These are phyloP conservation scores for Quercus bicolor DNA, from an alignment of 306 rosid genomes.

Conservation along the genomic window DNA sequence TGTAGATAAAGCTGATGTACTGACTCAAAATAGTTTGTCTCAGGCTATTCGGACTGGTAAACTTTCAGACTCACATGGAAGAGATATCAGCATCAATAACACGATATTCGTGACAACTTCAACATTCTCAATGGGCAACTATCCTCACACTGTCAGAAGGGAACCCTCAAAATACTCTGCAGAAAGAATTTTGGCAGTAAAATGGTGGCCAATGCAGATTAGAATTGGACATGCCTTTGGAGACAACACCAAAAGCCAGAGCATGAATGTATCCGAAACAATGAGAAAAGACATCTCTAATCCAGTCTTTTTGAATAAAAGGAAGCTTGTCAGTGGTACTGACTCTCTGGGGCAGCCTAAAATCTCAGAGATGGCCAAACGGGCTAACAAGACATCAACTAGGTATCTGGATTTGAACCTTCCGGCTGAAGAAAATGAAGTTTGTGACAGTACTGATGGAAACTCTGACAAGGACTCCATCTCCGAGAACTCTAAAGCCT, in stretches of 20 bases:
- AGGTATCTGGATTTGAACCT: constrained; percentile 76
- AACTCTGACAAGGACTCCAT: constrained; percentile 35
- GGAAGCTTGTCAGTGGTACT: constrained; percentile 51
- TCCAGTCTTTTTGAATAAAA: constrained; percentile 52
- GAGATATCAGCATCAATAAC: constrained; percentile 70
- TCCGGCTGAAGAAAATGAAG: constrained; percentile 68
- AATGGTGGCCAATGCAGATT: constrained; percentile 51
- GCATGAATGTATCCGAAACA: constrained; percentile 28
- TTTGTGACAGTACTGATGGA: constrained; percentile 28
- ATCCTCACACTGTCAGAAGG: constrained; percentile 14
- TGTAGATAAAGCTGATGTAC: constrained; percentile 72
- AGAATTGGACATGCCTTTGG: constrained; percentile 39
- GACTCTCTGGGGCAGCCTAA: constrained; percentile 40
- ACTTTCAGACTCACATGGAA: constrained; percentile 70
- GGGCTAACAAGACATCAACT: constrained; percentile 55
- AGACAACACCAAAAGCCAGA: constrained; percentile 31
- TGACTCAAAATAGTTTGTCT: constrained; percentile 57
- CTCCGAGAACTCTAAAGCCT: constrained; percentile 43
- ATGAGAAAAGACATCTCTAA: constrained; percentile 30
- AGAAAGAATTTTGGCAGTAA: constrained; percentile 54
- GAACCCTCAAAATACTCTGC: constrained; percentile 50
- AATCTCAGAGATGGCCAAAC: constrained; percentile 51
- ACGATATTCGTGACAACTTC: constrained; percentile 56
- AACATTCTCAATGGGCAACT: constrained; percentile 29
- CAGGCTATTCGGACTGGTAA: constrained; percentile 77